Conservation (phyloP, 2,329 filamentous ascomycete genomes). For the Rutstroemia sp. region DNA sequence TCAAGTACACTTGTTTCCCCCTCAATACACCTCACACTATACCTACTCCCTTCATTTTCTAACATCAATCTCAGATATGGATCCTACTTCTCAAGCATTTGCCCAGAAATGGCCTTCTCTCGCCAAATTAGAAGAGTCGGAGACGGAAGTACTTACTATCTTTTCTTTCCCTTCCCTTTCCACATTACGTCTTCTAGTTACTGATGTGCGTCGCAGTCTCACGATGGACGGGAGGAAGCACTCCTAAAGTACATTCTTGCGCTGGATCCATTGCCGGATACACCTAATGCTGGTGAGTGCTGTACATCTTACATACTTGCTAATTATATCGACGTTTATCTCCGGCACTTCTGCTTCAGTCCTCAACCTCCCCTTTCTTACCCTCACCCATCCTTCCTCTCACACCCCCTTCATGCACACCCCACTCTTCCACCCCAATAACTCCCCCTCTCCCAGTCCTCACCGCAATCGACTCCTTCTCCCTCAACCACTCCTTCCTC, state of each 20-base stretch:
- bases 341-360: too few relatives aligned
- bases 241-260: constrained; percentile 60
- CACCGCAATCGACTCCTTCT: constrained; percentile 62
- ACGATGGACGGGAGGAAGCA: constrained; percentile 67
- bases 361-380: too few relatives aligned
- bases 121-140: background rate
- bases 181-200: background rate
- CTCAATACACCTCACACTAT: too few relatives aligned
- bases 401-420: too few relatives aligned
- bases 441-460: constrained; percentile 48
- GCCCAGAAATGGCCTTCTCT: background rate
- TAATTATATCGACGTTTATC: too few relatives aligned
- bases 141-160: background rate
- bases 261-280: too few relatives aligned
- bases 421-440: too few relatives aligned
- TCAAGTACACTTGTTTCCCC: too few relatives aligned
- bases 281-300: too few relatives aligned
- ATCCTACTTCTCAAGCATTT: background rate
- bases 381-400: too few relatives aligned
- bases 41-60: too few relatives aligned
- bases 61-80: background rate
- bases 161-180: background rate
- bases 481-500: constrained; percentile 55
- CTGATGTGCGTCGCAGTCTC: constrained; percentile 33
- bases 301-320: too few relatives aligned